A percentile compares a stretch with the other conserved stretches of the same genome.
phyloP scores from a whole-genome alignment of 176 grass and related monocot species.

The Carex scoparia region DNA sequence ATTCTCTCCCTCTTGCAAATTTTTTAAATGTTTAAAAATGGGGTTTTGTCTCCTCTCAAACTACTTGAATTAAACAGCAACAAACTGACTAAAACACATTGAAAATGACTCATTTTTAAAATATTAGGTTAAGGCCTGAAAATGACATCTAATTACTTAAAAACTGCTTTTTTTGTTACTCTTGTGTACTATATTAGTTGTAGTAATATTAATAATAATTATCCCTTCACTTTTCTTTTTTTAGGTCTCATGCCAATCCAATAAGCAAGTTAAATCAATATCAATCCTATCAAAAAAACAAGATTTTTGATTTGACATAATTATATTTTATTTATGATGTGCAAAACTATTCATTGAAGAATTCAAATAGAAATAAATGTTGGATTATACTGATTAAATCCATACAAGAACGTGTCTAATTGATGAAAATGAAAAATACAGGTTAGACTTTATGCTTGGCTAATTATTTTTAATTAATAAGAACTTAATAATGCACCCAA shows the following conservation, averaged over 20 bases:
- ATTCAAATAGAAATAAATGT: neutral
- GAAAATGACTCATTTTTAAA: neutral
- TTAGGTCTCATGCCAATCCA: neutral
- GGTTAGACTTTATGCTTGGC: neutral
- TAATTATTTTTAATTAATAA: neutral
- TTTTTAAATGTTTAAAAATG: neutral
- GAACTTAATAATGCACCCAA: neutral
- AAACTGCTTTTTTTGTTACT: neutral
- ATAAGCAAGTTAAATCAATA: neutral
- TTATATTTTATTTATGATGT: neutral
- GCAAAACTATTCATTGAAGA: neutral
- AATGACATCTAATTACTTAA: neutral
- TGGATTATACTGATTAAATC: neutral
- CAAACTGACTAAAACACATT: neutral
- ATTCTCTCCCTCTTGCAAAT: neutral
- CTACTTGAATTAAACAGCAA: no score
- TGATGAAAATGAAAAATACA: neutral
- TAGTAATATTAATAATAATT: no score
- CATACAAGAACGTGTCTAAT: no score
- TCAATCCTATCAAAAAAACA: neutral
- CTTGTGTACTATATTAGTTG: neutral
- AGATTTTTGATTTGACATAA: neutral
- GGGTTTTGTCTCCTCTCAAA: neutral
- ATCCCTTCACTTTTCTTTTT: neutral
- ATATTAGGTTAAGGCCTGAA: neutral